These are phyloP conservation scores for Apiospora rasikravindrae DNA, from an alignment of 2,329 filamentous ascomycete species.

Conservation along the genomic window DNA sequence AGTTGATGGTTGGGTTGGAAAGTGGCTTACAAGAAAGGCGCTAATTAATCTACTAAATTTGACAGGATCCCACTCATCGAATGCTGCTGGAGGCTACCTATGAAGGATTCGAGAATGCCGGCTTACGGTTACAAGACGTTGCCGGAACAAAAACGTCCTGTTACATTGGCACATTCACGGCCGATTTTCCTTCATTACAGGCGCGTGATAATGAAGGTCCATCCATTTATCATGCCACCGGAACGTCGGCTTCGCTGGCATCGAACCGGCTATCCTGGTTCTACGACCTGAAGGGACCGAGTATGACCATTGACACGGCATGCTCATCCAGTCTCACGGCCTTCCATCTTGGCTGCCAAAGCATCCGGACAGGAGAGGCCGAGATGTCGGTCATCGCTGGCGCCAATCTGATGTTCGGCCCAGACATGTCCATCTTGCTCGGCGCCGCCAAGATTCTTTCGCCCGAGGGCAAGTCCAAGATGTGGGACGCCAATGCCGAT, in stretches of 20 bases:
- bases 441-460: conserved; percentile 27
- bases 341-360: conserved; percentile 39
- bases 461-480: conserved; percentile 30
- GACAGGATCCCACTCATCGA: neutral
- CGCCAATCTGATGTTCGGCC: conserved; percentile 32
- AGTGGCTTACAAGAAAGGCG: neutral
- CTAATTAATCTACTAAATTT: neutral
- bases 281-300: conserved; percentile 38
- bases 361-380: conserved; percentile 36
- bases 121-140: neutral
- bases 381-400: conserved; percentile 35
- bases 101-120: neutral
- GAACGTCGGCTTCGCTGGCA: conserved; percentile 3
- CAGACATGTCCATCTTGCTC: conserved; percentile 31
- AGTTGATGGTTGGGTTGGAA: neutral
- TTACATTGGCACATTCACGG: conserved; percentile 9
- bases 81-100: conserved; percentile 1
- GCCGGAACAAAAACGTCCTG: neutral
- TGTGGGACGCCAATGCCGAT: conserved; percentile 40
- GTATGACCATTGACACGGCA: conserved; percentile 39
- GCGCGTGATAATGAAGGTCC: neutral
- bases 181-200: neutral
- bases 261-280: conserved; percentile 36
- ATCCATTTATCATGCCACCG: conserved; percentile 4
- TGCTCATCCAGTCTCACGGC: conserved; percentile 40